Percentiles rank a stretch among this genome's conserved stretches.
Conservation (phyloP, 306 rosid genomes). For the Casuarina glauca region DNA sequence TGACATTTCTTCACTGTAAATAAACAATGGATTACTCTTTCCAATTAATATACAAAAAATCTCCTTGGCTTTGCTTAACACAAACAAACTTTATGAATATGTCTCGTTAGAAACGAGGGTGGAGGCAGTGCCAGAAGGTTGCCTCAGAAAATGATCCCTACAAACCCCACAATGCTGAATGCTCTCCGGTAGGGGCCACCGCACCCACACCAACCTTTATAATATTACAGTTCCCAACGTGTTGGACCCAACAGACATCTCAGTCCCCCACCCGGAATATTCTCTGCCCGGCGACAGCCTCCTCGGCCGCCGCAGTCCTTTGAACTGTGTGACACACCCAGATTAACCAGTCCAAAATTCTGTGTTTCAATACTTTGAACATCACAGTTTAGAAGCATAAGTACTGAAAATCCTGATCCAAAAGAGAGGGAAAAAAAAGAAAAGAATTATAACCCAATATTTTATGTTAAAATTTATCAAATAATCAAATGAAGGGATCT, state of each 20-base stretch:
- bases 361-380: too few species aligned
- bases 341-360: not conserved
- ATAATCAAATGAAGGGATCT: not conserved
- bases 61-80: too few species aligned
- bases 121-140: constrained; percentile 21
- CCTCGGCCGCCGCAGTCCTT: not conserved
- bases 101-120: not conserved
- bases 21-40: too few species aligned
- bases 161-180: constrained; percentile 25
- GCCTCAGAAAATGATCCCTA: constrained; percentile 33
- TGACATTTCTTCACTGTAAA: too few species aligned
- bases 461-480: not conserved
- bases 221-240: not conserved
- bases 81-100: not conserved
- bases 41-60: too few species aligned
- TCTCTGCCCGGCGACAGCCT: constrained; percentile 11
- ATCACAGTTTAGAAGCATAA: too few species aligned
- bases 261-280: constrained; percentile 29
- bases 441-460: too few species aligned
- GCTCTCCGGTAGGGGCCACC: not conserved
- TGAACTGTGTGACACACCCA: not conserved
- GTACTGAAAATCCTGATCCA: not conserved
- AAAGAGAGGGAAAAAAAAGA: not conserved
- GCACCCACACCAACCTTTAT: too few species aligned
- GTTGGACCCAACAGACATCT: constrained; percentile 30